phyloP scores from a whole-genome alignment of 2,329 filamentous ascomycete genomes.

The Trichoderma koningii region DNA sequence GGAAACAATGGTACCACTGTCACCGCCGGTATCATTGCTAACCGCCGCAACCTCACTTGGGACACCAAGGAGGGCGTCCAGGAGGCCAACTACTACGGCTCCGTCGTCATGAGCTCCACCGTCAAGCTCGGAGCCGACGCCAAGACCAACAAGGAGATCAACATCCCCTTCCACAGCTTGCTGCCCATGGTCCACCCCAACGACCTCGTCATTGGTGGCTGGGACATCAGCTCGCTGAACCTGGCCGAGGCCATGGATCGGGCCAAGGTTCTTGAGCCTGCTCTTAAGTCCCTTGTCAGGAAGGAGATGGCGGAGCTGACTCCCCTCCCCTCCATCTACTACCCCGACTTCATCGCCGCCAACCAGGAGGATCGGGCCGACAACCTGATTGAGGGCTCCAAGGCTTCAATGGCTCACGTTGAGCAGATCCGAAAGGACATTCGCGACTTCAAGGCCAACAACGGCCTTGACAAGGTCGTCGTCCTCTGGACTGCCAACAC shows the following conservation, averaged over 20 bases:
- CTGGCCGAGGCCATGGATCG: slow-evolving; percentile 92
- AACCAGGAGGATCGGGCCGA: slow-evolving; percentile 97
- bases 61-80: slow-evolving; percentile 88
- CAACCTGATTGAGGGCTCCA: slow-evolving; percentile 80
- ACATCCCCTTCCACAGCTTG: slow-evolving; percentile 92
- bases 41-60: slow-evolving; percentile 83
- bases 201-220: slow-evolving; percentile 90
- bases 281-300: slow-evolving; percentile 82
- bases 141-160: slow-evolving; percentile 83
- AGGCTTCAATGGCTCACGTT: slow-evolving; percentile 84
- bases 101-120: slow-evolving; percentile 94
- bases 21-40: slow-evolving; percentile 95
- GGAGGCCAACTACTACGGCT: slow-evolving; percentile 96
- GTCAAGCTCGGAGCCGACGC: slow-evolving; percentile 92
- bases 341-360: slow-evolving; percentile 97
- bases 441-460: slow-evolving; percentile 84
- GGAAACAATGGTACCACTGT: slow-evolving; percentile 98
- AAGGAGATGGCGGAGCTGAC: slow-evolving; percentile 92
- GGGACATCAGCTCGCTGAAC: slow-evolving; percentile 94
- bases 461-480: slow-evolving; percentile 90
- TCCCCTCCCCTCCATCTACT: slow-evolving; percentile 94
- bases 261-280: slow-evolving; percentile 91
- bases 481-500: slow-evolving; percentile 99
- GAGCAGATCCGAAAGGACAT: slow-evolving; percentile 94
- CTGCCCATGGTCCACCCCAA: slow-evolving; percentile 97